Evolutionary conservation across 106 monocot genomes (phyloP), one percentile per base, ranked within the genome.

Genomic region (Chionographis japonica): DNA sequence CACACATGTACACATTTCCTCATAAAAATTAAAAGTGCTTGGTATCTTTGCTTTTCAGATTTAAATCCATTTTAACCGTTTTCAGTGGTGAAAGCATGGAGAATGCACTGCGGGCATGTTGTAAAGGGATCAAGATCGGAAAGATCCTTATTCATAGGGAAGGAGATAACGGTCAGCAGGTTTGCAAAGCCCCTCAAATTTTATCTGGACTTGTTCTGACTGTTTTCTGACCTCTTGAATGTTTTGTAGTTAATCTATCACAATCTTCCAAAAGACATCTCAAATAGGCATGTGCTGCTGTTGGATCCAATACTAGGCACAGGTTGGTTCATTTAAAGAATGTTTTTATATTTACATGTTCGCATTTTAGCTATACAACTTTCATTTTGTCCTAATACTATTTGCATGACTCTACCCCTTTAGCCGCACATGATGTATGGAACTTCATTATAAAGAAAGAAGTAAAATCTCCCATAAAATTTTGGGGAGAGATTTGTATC

Each of bases 1-100:
- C 46, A 46, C 46, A 46, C 46, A 46, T 10, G 9, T 10, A 46
- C 46, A 46, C 9, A 46, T 46, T 6, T 46, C 27, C 27, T 27
- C 1, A 27, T 27, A 27, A 27, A 27, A 27, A 27, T 27, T 27
- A 27, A 27, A 27, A 27, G 27, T 27, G 27, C 27, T 27, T 27
- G 27, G 27, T 27, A 27, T 27, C 27, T 27, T 27, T 27, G 27
- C 27, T 27, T 27, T 27, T 27, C 1, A 27, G 27, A 27, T 27
- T 27, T 27, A 27, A 27, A 27, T 27, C 27, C 27, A 10, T 46
- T 46, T 46, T 46, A 12, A 53, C 18, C 64, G 51, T 58, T 71
- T 57, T 12, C 72, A 95, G 95, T 86, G 95, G 95, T 71, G 95
- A 95, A 76, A 95, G 95, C 62, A 95, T 95, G 95, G 95, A 95